Evolutionary conservation across 1,139 yeast genomes (phyloP).

Genomic region (Petasospora fabianii): DNA sequence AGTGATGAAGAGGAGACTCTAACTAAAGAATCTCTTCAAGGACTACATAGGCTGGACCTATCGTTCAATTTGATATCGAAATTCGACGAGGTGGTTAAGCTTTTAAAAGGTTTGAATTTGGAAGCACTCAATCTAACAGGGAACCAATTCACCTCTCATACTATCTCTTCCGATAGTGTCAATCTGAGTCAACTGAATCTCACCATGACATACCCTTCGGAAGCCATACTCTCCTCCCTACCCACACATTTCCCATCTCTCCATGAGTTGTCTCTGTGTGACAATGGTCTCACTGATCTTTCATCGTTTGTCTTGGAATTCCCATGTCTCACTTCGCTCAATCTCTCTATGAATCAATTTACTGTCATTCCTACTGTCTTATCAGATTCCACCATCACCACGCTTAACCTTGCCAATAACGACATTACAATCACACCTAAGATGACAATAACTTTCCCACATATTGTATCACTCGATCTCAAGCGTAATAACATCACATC

Average conservation of each 20-base stretch:
- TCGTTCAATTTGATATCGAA: slow-evolving; percentile 54
- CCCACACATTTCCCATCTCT: slow-evolving; percentile 42
- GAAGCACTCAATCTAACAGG: slow-evolving; percentile 56
- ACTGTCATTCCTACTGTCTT: slow-evolving; percentile 13
- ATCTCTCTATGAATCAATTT: slow-evolving; percentile 45
- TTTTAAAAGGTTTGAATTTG: slow-evolving; percentile 37
- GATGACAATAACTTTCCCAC: background rate
- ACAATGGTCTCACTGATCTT: slow-evolving; percentile 32
- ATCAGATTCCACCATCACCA: slow-evolving; percentile 8
- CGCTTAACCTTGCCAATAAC: slow-evolving; percentile 26
- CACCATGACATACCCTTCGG: slow-evolving; percentile 27
- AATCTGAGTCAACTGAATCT: slow-evolving; percentile 31
- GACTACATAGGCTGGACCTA: slow-evolving; percentile 49
- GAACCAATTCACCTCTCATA: slow-evolving; percentile 41
- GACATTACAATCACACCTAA: slow-evolving; percentile 11
- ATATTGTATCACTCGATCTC: slow-evolving; percentile 38
- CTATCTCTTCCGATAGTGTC: slow-evolving; percentile 2
- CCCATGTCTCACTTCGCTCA: slow-evolving; percentile 27
- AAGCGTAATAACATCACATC: slow-evolving; percentile 41
- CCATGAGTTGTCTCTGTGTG: slow-evolving; percentile 42
- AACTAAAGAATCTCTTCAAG: slow-evolving; percentile 7
- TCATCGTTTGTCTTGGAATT: background rate
- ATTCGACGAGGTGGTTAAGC: slow-evolving; percentile 37
- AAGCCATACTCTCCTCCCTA: slow-evolving; percentile 30
- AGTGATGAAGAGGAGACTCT: slow-evolving; percentile 6